These are phyloP conservation scores for Cyclotella atomus DNA, from an alignment of 108 stramenopile genomes.

Conservation along the genomic window DNA sequence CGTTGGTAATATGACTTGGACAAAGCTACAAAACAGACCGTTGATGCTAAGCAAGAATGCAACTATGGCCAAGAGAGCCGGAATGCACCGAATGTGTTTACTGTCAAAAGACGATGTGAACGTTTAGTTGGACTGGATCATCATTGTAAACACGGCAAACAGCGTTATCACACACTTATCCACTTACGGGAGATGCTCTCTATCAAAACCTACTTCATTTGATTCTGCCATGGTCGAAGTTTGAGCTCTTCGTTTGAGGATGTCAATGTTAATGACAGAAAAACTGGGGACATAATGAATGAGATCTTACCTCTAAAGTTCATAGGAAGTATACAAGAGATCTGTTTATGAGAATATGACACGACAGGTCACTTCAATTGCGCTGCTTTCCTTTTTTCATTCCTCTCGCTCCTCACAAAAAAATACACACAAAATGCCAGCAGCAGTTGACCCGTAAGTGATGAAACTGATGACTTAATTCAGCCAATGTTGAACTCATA, in stretches of 20 bases:
- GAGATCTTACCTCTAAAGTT: neutral
- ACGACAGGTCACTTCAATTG: too few species aligned
- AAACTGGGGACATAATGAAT: neutral
- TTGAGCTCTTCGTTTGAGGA: neutral
- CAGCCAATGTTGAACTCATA: too few species aligned
- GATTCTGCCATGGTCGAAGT: neutral
- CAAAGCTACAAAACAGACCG: conserved; percentile 1
- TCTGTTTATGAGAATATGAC: too few species aligned
- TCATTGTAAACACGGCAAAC: too few species aligned
- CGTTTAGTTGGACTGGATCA: too few species aligned
- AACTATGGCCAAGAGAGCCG: neutral
- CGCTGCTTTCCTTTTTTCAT: too few species aligned
- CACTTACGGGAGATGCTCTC: neutral
- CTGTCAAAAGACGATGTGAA: neutral
- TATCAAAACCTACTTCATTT: neutral
- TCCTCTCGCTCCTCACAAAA: too few species aligned
- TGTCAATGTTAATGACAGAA: neutral
- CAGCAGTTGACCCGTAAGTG: too few species aligned
- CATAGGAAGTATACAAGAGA: neutral
- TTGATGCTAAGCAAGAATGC: neutral
- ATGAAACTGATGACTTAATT: too few species aligned
- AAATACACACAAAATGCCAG: too few species aligned
- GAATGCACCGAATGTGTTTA: neutral
- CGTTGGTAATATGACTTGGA: neutral
- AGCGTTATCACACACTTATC: neutral